These are phyloP conservation scores for Cyclostephanos tholiformis DNA, from an alignment of 108 stramenopile genomes.

Conservation along the genomic window DNA sequence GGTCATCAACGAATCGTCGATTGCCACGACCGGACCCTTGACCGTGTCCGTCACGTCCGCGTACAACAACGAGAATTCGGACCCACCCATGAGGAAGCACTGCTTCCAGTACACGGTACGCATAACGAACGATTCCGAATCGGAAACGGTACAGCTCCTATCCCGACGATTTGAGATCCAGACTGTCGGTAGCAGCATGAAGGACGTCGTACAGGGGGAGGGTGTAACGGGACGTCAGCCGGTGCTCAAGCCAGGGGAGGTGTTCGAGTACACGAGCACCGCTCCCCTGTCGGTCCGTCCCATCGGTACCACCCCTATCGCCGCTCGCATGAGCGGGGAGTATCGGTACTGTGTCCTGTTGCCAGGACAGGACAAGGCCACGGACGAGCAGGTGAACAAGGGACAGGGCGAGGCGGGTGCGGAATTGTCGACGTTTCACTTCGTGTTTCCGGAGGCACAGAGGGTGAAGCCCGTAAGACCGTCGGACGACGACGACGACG, in stretches of 20 bases:
- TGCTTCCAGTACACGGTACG: conserved; percentile 92
- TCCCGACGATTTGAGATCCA: conserved; percentile 92
- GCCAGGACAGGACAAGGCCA: conserved; percentile 71
- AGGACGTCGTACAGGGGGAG: conserved; percentile 89
- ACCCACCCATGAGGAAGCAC: conserved; percentile 92
- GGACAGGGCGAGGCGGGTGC: conserved; percentile 76
- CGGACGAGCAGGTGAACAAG: conserved; percentile 71
- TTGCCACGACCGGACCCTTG: conserved; percentile 69
- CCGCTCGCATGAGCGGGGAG: conserved; percentile 85
- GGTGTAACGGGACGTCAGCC: conserved; percentile 92
- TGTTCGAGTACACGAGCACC: conserved; percentile 92
- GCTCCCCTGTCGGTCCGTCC: conserved; percentile 83
- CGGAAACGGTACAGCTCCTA: conserved; percentile 86
- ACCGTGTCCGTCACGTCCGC: conserved; percentile 80
- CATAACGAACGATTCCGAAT: conserved; percentile 88
- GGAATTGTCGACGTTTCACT: conserved; percentile 79
- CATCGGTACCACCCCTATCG: conserved; percentile 81
- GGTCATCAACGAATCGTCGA: conserved; percentile 57
- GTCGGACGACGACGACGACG: conserved; percentile 76
- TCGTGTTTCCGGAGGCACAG: conserved; percentile 87
- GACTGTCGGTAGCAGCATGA: conserved; percentile 83
- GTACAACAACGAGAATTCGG: conserved; percentile 90
- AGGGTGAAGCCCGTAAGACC: conserved; percentile 75
- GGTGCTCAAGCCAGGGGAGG: conserved; percentile 80
- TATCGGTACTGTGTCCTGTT: conserved; percentile 30